These are phyloP conservation scores for Endothia cerciana DNA, from an alignment of 2,329 filamentous ascomycete genomes.

Conservation along the genomic window DNA sequence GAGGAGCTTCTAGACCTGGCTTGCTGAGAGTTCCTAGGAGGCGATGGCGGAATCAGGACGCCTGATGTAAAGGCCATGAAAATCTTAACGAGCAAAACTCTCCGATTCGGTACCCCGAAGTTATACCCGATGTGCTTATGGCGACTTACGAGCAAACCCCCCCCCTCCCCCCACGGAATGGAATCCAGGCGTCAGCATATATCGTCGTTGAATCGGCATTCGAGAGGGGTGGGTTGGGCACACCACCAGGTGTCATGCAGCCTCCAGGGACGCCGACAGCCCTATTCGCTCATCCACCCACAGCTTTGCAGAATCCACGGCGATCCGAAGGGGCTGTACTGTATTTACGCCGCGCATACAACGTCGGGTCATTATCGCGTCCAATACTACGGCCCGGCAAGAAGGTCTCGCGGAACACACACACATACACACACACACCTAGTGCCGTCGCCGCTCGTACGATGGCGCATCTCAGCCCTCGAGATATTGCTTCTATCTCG, in stretches of 20 bases:
- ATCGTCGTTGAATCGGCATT: neutral
- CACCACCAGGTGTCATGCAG: neutral
- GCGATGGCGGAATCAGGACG: neutral
- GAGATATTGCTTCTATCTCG: neutral
- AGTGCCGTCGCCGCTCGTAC: neutral
- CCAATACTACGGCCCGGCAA: neutral
- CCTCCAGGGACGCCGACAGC: neutral
- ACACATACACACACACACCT: neutral
- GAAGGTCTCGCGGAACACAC: neutral
- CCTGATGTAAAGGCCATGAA: neutral
- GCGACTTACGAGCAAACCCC: neutral
- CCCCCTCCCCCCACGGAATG: neutral
- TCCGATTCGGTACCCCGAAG: neutral
- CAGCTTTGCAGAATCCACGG: neutral
- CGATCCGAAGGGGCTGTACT: neutral
- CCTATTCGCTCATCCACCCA: no score
- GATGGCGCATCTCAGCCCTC: neutral
- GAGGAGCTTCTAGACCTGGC: neutral
- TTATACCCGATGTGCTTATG: no score
- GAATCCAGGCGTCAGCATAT: neutral
- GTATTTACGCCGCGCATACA: neutral
- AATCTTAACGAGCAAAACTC: neutral
- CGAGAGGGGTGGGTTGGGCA: neutral
- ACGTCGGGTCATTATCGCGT: neutral
- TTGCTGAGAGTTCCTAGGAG: neutral